Conservation (phyloP, 768 basidiomycete genomes). For the Naganishia friedmannii region DNA sequence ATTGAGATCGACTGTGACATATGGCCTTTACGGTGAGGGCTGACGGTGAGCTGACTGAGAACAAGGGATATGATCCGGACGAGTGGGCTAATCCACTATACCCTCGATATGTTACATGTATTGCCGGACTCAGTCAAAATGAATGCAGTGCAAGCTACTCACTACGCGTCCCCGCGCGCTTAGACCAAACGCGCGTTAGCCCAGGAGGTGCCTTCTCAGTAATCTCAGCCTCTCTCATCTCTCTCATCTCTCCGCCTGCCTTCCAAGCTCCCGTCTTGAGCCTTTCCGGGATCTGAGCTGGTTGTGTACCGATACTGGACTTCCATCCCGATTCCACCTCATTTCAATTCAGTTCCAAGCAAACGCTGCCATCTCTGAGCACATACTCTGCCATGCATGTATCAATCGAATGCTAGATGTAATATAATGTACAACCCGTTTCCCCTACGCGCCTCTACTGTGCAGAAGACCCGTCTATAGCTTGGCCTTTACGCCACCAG, state of each 20-base stretch:
- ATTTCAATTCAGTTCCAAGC: neutral
- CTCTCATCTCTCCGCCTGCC: no score
- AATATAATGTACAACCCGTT: neutral
- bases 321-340: no score
- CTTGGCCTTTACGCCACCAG: constrained; percentile 49
- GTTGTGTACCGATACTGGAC: no score
- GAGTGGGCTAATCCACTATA: constrained; percentile 6
- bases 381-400: neutral
- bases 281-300: no score
- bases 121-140: neutral
- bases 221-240: no score
- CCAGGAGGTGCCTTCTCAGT: no score
- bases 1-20: neutral
- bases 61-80: neutral
- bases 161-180: no score
- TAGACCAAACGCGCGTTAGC: constrained; percentile 2
- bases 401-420: neutral
- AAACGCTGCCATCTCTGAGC: neutral
- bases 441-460: neutral
- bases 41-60: no score
- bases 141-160: no score
- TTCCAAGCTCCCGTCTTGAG: no score
- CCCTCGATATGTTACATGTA: no score
- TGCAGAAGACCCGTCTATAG: constrained; percentile 28
- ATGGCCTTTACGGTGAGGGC: neutral